A percentile compares a stretch with the other conserved stretches of the same genome.
Evolutionary conservation across 345 rosid species (phyloP).

Genomic region (Lumnitzera littorea): DNA sequence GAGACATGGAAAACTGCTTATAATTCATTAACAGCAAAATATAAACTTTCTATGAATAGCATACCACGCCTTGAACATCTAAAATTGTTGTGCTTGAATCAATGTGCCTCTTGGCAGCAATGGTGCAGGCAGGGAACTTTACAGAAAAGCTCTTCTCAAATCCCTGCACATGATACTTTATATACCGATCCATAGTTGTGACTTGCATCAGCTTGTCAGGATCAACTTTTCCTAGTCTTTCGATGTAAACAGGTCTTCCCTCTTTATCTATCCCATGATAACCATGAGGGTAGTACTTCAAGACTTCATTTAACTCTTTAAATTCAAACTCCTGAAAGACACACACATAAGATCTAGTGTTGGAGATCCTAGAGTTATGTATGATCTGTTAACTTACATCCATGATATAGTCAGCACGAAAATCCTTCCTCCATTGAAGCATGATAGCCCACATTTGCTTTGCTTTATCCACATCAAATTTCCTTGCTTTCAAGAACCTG

Average conservation of each 20-base stretch:
- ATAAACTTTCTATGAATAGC: slow-evolving; percentile 8
- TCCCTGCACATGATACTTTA: slow-evolving; percentile 87
- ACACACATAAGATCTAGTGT: background rate
- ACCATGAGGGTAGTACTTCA: slow-evolving; percentile 83
- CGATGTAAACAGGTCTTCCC: slow-evolving; percentile 89
- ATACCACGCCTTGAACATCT: slow-evolving; percentile 99
- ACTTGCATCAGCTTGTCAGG: slow-evolving; percentile 88
- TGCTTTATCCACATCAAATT: slow-evolving; percentile 76
- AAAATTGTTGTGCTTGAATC: slow-evolving; percentile 95
- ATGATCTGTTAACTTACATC: slow-evolving; percentile 37
- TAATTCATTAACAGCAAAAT: background rate
- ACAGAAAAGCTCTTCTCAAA: slow-evolving; percentile 73
- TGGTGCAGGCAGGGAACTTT: slow-evolving; percentile 85
- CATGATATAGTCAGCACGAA: slow-evolving; percentile 59
- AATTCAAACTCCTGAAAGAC: slow-evolving; percentile 65
- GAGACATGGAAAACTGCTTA: background rate
- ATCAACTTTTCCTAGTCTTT: slow-evolving; percentile 82
- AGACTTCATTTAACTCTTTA: slow-evolving; percentile 54
- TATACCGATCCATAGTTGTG: slow-evolving; percentile 82
- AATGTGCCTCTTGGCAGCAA: slow-evolving; percentile 80
- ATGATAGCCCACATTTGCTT: slow-evolving; percentile 94
- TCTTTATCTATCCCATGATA: slow-evolving; percentile 93
- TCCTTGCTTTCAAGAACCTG: slow-evolving; percentile 92
- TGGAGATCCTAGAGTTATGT: background rate
- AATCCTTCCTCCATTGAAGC: slow-evolving; percentile 88